A percentile compares a stretch with the other conserved stretches of the same genome.
phyloP scores from a whole-genome alignment of 495 filamentous ascomycete species.

The Penicillium robsamsonii region DNA sequence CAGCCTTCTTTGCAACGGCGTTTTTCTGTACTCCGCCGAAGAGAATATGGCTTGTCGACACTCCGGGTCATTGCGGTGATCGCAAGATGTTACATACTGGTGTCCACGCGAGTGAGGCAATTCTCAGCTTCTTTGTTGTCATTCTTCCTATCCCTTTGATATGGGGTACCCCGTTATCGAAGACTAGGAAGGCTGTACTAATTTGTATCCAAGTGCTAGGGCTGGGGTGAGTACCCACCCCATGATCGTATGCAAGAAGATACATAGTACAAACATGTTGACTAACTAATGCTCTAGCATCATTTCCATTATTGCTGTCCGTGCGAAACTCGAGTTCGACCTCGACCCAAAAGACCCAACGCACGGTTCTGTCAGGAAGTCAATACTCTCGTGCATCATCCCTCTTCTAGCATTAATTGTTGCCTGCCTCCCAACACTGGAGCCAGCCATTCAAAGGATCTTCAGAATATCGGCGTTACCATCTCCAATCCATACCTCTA shows the following conservation, averaged over 20 bases:
- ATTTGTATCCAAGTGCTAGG: conserved; percentile 13
- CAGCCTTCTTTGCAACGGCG: conserved; percentile 19
- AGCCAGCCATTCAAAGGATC: conserved; percentile 9
- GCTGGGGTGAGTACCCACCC: conserved; percentile 13
- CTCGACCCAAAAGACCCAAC: conserved; percentile 16
- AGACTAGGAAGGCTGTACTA: conserved; percentile 9
- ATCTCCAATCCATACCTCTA: conserved; percentile 3
- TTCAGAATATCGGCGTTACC: conserved; percentile 7
- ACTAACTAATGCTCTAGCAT: conserved; percentile 6
- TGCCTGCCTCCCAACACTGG: conserved; percentile 19
- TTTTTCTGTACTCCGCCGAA: conserved; percentile 21
- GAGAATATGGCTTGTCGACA: conserved; percentile 16
- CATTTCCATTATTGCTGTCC: conserved; percentile 17
- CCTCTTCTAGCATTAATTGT: conserved; percentile 21
- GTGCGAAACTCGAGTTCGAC: conserved; percentile 14
- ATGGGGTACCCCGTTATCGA: conserved; percentile 11
- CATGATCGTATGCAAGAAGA: not conserved
- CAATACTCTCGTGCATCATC: conserved; percentile 16
- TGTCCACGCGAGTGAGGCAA: conserved; percentile 11
- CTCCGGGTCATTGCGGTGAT: conserved; percentile 16
- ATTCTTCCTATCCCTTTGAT: conserved; percentile 11
- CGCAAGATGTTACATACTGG: conserved; percentile 16
- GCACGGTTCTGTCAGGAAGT: conserved; percentile 16
- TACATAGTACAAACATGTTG: not conserved
- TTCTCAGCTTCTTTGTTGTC: conserved; percentile 19